Evolutionary conservation across 2,329 filamentous ascomycete genomes (phyloP), one percentile per base, ranked within the genome.

Genomic region (Colletotrichum gigasporum): DNA sequence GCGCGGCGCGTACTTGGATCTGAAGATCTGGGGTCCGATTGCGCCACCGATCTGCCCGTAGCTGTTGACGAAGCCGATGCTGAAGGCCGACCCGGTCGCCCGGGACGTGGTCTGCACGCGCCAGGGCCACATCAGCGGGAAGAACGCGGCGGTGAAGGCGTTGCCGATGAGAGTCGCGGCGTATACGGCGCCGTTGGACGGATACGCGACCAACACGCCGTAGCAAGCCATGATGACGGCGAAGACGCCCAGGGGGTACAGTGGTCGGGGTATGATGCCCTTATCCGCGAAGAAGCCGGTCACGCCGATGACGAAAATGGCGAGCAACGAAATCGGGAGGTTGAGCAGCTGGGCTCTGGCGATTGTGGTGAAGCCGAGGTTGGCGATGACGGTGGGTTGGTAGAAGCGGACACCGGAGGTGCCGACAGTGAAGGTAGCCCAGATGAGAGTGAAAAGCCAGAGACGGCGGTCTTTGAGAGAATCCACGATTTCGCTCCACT

Each of bases 41-140:
- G 80, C 80, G 14, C 80, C 81, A 4, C 82, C 82, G 16, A 84
- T 82, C 65, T 84, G 81, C 0, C 81, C 82, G 67, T 83, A 82
- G 59, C 78, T 81, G 65, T 83, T 83, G 52, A 82, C 80, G 55
- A 84, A 85, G 1, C 78, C 82, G 56, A 84, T 82, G 2, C 79
- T 77, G 68, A 84, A 84, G 1, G 82, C 82, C 0, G 82, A 83
- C 0, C 82, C 82, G 0, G 82, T 84, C 1, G 82, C 78, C 3
- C 79, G 67, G 44, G 73, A 75, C 0, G 78, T 83, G 2, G 80
- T 83, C 70, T 82, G 81, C 0, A 82, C 80, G 4, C 82, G 77
- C 82, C 82, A 84, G 10, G 82, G 82, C 82, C 82, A 82, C 82
- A 84, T 84, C 62, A 83, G 75, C 0, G 82, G 79, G 65, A 76